phyloP scores from a whole-genome alignment of 768 basidiomycete genomes.

The Pulveroboletus ravenelii region DNA sequence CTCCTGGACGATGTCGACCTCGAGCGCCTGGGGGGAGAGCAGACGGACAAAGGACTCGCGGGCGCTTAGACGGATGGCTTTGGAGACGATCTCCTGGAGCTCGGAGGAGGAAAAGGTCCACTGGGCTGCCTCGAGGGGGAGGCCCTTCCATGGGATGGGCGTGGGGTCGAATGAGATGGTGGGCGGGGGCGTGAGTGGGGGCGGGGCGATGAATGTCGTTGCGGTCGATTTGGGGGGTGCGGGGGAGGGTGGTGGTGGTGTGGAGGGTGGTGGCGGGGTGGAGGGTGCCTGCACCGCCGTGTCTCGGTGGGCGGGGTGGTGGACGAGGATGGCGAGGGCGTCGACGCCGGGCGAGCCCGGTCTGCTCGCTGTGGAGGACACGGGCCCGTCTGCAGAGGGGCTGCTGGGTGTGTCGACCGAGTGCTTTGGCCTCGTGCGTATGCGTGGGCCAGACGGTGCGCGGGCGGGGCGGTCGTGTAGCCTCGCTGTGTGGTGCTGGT shows the following conservation, averaged over 20 bases:
- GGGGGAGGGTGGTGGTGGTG: neutral
- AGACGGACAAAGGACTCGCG: slow-evolving; percentile 68
- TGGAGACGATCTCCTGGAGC: slow-evolving; percentile 67
- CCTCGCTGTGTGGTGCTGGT: neutral
- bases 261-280: neutral
- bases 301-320: too few relatives aligned
- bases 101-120: slow-evolving; percentile 50
- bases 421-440: slow-evolving; percentile 11
- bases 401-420: slow-evolving; percentile 3
- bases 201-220: slow-evolving; percentile 25
- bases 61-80: slow-evolving; percentile 64
- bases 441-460: slow-evolving; percentile 19
- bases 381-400: too few relatives aligned
- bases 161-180: slow-evolving; percentile 51
- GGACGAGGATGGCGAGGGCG: too few relatives aligned
- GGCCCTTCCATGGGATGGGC: slow-evolving; percentile 60
- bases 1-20: slow-evolving; percentile 55
- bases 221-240: neutral
- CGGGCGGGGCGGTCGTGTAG: slow-evolving; percentile 23
- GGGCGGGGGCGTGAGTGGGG: slow-evolving; percentile 44
- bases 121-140: slow-evolving; percentile 67
- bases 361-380: neutral
- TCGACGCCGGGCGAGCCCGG: slow-evolving; percentile 1
- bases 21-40: slow-evolving; percentile 57
- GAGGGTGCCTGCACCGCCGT: neutral